phyloP scores from a whole-genome alignment of 306 rosid genomes.

The Mimosa pudica region DNA sequence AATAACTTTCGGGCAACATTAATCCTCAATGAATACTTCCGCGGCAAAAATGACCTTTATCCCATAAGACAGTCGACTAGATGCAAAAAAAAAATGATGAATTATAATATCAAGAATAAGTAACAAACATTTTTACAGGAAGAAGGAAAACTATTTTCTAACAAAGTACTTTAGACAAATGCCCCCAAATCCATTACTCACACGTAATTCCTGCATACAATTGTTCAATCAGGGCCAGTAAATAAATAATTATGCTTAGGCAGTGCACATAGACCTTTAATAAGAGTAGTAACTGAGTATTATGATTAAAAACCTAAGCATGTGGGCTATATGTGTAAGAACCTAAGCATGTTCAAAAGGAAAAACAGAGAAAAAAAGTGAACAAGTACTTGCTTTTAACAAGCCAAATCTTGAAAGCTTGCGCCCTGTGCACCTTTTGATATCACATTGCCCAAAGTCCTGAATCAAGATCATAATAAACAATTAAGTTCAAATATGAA shows the following conservation, averaged over 20 bases:
- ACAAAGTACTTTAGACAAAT: conserved; percentile 72
- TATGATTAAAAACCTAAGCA: neutral
- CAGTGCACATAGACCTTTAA: conserved; percentile 21
- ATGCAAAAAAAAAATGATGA: conserved; percentile 15
- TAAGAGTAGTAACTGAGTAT: conserved; percentile 5
- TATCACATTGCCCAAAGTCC: conserved; percentile 97
- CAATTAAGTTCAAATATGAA: conserved; percentile 27
- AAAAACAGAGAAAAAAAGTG: conserved; percentile 26
- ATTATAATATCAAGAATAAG: conserved; percentile 18
- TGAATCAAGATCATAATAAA: conserved; percentile 44
- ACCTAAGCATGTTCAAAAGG: conserved; percentile 6
- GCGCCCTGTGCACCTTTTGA: conserved; percentile 92
- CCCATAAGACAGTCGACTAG: conserved; percentile 1
- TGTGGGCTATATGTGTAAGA: neutral
- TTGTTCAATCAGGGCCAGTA: conserved; percentile 34
- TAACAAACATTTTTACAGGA: conserved; percentile 4
- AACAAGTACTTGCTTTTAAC: conserved; percentile 63
- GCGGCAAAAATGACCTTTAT: too few relatives aligned
- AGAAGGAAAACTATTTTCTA: conserved; percentile 13
- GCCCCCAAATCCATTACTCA: conserved; percentile 92
- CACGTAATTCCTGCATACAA: conserved; percentile 86
- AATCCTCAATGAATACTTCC: too few relatives aligned
- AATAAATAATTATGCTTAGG: conserved; percentile 30
- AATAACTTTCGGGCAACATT: too few relatives aligned
- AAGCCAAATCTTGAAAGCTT: conserved; percentile 86